phyloP scores from a whole-genome alignment of 306 rosid genomes.

The Pachyrhizus erosus region DNA sequence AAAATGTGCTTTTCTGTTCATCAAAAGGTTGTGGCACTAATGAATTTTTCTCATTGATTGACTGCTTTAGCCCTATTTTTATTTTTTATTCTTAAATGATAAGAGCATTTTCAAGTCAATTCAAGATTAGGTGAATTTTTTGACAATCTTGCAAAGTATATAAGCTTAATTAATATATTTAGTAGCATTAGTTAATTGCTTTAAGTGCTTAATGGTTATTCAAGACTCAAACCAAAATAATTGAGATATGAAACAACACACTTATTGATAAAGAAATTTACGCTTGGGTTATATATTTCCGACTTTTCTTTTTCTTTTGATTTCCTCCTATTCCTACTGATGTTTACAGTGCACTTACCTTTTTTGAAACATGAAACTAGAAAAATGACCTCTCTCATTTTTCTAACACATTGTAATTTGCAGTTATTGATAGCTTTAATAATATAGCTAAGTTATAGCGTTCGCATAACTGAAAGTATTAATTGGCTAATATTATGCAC shows the following conservation, averaged over 20 bases:
- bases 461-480: constrained; percentile 29
- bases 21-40: not conserved
- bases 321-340: not conserved
- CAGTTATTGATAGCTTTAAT: constrained; percentile 5
- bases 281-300: not conserved
- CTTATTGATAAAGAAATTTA: not conserved
- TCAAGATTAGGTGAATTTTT: not conserved
- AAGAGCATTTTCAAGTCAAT: not conserved
- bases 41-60: not conserved
- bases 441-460: constrained; percentile 27
- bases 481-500: constrained; percentile 16
- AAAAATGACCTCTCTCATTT: not conserved
- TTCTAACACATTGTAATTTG: not conserved
- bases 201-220: not conserved
- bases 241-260: not conserved
- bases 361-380: not conserved
- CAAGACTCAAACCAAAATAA: not conserved
- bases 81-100: not conserved
- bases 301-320: not conserved
- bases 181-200: not conserved
- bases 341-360: constrained; percentile 1
- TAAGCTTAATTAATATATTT: not conserved
- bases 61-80: not conserved
- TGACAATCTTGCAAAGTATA: not conserved
- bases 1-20: not conserved